phyloP scores from a whole-genome alignment of 495 filamentous ascomycete genomes.

The Viridothelium virens region DNA sequence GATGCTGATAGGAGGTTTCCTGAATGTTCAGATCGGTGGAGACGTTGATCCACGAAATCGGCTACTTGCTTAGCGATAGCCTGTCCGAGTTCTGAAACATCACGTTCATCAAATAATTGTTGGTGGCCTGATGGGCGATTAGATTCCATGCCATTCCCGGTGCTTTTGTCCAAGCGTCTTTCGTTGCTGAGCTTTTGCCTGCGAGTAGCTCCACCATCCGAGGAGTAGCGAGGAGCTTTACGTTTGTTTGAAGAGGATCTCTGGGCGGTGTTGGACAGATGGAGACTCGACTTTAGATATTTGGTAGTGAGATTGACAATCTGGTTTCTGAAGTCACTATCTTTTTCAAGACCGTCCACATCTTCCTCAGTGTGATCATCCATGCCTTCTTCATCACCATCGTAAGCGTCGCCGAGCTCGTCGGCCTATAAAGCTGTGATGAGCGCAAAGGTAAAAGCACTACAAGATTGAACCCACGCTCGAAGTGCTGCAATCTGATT shows the following conservation, averaged over 20 bases:
- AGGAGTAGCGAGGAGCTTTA: neutral
- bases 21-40: neutral
- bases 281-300: neutral
- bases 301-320: neutral
- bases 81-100: slow-evolving; percentile 12
- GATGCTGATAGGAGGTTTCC: neutral
- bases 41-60: slow-evolving; percentile 13
- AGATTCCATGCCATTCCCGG: neutral
- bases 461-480: neutral
- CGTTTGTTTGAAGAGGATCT: neutral
- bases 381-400: slow-evolving; percentile 15
- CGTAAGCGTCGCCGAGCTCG: slow-evolving; percentile 9
- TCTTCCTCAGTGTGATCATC: slow-evolving; percentile 18
- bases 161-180: neutral
- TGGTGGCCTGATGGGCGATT: neutral
- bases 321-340: neutral
- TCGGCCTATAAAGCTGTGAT: neutral
- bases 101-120: neutral
- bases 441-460: neutral
- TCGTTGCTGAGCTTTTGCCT: neutral
- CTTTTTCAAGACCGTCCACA: slow-evolving; percentile 14
- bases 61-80: slow-evolving; percentile 14
- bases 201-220: neutral
- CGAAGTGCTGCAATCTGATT: neutral
- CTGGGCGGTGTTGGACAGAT: too few species aligned